These are phyloP conservation scores for Corynespora cassiicola DNA, from an alignment of 2,329 filamentous ascomycete genomes.

Conservation along the genomic window DNA sequence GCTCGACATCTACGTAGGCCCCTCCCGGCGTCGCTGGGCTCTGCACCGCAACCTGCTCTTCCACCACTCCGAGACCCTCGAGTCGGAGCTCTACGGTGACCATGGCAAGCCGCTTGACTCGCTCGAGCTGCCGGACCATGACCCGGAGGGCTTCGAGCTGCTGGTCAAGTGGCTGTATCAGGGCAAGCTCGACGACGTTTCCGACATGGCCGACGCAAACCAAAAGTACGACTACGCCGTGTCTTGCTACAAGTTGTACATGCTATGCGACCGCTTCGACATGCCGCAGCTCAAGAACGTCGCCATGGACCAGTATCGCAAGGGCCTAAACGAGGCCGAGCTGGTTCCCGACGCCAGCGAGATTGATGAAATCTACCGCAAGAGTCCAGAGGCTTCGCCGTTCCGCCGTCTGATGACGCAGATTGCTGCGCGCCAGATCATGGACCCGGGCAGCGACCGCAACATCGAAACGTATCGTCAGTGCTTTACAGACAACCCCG, in stretches of 20 bases:
- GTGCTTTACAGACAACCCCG: conserved; percentile 57
- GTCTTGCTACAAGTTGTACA: conserved; percentile 60
- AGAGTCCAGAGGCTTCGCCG: conserved; percentile 52
- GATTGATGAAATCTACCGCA: conserved; percentile 60
- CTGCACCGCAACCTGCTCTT: conserved; percentile 61
- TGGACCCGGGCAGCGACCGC: conserved; percentile 60
- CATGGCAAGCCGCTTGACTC: conserved; percentile 45
- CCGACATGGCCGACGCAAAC: conserved; percentile 50
- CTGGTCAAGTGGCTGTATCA: conserved; percentile 65
- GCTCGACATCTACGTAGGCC: conserved; percentile 60
- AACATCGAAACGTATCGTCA: conserved; percentile 57
- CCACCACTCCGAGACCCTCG: conserved; percentile 58
- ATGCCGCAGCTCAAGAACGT: conserved; percentile 59
- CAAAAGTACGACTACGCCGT: conserved; percentile 62
- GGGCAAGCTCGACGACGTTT: conserved; percentile 58
- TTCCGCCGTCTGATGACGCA: conserved; percentile 59
- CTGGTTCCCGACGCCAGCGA: conserved; percentile 62
- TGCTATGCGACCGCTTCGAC: conserved; percentile 59
- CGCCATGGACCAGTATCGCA: conserved; percentile 62
- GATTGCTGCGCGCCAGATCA: conserved; percentile 64
- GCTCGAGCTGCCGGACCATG: conserved; percentile 57
- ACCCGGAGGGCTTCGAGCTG: conserved; percentile 60
- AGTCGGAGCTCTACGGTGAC: conserved; percentile 46
- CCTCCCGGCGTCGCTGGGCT: conserved; percentile 55
- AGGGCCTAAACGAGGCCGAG: conserved; percentile 56